Evolutionary conservation across 78 protist species (phyloP), one percentile per base, ranked within the genome.

Genomic region (Bodo saltans): DNA sequence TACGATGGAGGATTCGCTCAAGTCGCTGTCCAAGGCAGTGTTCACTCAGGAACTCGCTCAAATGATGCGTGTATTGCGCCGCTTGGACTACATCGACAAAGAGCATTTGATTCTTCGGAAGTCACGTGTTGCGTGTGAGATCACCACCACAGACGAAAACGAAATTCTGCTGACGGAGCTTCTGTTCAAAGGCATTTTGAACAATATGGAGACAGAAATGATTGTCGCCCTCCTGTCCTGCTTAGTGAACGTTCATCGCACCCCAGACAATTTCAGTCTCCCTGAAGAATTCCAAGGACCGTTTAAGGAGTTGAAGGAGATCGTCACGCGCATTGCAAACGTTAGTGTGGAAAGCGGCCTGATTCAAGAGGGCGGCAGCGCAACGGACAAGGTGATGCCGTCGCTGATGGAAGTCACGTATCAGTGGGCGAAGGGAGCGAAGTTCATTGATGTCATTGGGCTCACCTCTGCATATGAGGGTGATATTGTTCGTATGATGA

Each of bases 111-210:
- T 97, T 3, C 83, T 75, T 25, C 25, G 78, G 37, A 96, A 97
- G 79, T 99, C 99, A 26, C 83, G 97, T 0, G 93, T 95, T 25
- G 99, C 98, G 8, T 90, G 96, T 38, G 99, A 95, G 75, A 91
- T 97, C 32, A 86, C 74, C 76, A 90, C 99, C 17, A 94, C 90
- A 68, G 97, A 97, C 37, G 88, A 85, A 33, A 68, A 78, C 42
- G 98, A 96, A 76, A 83, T 97, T 52, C 82, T 97, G 8, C 68
- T 92, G 32, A 90, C 97, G 27, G 99, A 96, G 70, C 69, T 97
- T 1, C 71, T 97, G 27, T 96, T 95, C 74, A 69, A 84, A n/a
- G 97, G 97, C 47, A n/a, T 87, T 26, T 95, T 97, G 79, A 89
- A 88, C 42, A 94, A 96, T 39, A 76, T 97, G 79, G 39, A 79